These are phyloP conservation scores for Microbotryum scabiosae DNA, from an alignment of 1,284 basidiomycete genomes.

Conservation along the genomic window DNA sequence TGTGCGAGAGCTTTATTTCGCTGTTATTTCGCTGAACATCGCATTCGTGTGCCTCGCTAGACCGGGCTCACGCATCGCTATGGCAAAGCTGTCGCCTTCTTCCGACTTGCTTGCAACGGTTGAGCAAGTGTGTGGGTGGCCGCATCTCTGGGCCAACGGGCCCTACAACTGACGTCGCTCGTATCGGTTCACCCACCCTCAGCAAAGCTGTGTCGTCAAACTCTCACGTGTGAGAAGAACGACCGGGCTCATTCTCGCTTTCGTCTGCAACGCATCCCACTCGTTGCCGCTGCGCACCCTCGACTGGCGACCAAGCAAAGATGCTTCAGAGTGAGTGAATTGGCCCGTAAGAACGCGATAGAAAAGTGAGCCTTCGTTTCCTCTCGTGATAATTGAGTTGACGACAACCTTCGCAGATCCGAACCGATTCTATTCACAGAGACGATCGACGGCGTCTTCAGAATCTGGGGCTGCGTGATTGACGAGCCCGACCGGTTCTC, in stretches of 20 bases:
- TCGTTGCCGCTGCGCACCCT: constrained; percentile 7
- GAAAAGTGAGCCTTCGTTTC: constrained; percentile 48
- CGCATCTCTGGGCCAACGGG: not conserved
- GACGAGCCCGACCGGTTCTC: constrained; percentile 78
- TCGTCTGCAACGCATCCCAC: constrained; percentile 16
- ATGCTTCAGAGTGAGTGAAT: constrained; percentile 14
- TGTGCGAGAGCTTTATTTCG: too few relatives aligned
- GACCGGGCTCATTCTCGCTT: not conserved
- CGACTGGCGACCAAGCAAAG: constrained; percentile 20
- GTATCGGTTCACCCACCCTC: not conserved
- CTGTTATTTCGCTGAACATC: not conserved
- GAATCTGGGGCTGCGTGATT: constrained; percentile 77
- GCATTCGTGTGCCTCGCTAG: not conserved
- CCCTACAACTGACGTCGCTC: too few relatives aligned
- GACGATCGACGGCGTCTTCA: constrained; percentile 62
- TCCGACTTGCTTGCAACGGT: constrained; percentile 14
- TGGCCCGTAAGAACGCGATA: constrained; percentile 34
- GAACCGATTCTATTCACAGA: constrained; percentile 67
- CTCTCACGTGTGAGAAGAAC: not conserved
- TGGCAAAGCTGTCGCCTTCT: constrained; percentile 13
- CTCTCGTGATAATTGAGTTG: constrained; percentile 58
- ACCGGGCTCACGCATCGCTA: not conserved
- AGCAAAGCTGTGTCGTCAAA: constrained; percentile 14
- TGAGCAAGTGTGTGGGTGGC: not conserved
- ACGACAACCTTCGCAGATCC: constrained; percentile 60